These are phyloP conservation scores for Diutina scorzettiae DNA, from an alignment of 1,139 yeast genomes.

Conservation along the genomic window DNA sequence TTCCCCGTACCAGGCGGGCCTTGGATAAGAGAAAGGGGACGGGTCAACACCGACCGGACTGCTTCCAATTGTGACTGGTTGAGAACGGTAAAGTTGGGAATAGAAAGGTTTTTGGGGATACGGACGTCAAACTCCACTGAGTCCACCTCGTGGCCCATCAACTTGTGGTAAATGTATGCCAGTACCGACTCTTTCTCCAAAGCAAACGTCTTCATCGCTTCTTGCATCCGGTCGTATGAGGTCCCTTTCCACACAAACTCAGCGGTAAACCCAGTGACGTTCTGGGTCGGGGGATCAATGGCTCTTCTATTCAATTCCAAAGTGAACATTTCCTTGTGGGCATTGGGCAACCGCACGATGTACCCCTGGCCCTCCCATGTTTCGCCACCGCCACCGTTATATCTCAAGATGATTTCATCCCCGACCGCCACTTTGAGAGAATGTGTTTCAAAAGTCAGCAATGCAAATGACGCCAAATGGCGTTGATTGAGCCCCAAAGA, in stretches of 20 bases:
- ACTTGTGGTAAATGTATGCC: slow-evolving; percentile 65
- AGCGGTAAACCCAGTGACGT: slow-evolving; percentile 62
- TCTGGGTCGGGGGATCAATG: slow-evolving; percentile 24
- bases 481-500: slow-evolving; percentile 48
- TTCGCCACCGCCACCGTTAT: slow-evolving; percentile 17
- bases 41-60: slow-evolving; percentile 54
- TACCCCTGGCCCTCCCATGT: slow-evolving; percentile 68
- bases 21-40: slow-evolving; percentile 78
- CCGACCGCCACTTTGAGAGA: slow-evolving; percentile 76
- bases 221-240: slow-evolving; percentile 75
- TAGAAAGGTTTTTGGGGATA: slow-evolving; percentile 51
- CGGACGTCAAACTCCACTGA: slow-evolving; percentile 49
- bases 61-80: slow-evolving; percentile 76
- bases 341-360: slow-evolving; percentile 61
- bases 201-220: slow-evolving; percentile 65
- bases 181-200: slow-evolving; percentile 59
- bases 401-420: slow-evolving; percentile 47
- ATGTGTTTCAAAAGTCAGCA: slow-evolving; percentile 55
- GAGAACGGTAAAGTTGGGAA: slow-evolving; percentile 56
- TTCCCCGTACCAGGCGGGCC: slow-evolving; percentile 99
- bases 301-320: slow-evolving; percentile 45
- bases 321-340: slow-evolving; percentile 58
- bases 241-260: slow-evolving; percentile 88
- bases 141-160: slow-evolving; percentile 72
- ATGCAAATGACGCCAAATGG: slow-evolving; percentile 25